Evolutionary conservation across 305 asterid genomes (phyloP).

Genomic region (Stenogyne calaminthoides): DNA sequence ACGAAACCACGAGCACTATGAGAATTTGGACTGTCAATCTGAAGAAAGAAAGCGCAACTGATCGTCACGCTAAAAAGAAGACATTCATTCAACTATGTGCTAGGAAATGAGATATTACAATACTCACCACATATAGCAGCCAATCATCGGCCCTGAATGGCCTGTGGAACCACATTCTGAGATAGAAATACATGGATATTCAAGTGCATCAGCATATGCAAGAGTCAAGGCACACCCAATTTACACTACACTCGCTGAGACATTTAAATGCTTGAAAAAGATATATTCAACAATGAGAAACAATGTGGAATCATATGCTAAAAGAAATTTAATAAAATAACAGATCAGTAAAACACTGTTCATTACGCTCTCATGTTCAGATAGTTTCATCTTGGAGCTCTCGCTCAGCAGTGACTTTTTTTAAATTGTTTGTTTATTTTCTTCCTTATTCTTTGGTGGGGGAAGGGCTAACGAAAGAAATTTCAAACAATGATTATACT

Average conservation of each 20-base stretch:
- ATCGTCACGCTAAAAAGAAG: background rate
- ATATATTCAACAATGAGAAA: background rate
- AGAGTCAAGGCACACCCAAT: conserved; percentile 10
- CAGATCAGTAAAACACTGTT: background rate
- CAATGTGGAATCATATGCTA: background rate
- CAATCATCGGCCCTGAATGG: conserved; percentile 93
- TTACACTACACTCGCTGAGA: background rate
- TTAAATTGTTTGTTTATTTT: background rate
- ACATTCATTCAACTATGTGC: conserved; percentile 11
- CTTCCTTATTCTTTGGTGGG: background rate
- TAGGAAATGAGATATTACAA: conserved; percentile 1
- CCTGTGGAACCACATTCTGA: conserved; percentile 98
- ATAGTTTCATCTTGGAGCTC: background rate
- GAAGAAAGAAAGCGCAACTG: conserved; percentile 7
- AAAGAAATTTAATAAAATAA: background rate
- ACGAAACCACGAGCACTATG: conserved; percentile 84
- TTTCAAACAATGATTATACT: background rate
- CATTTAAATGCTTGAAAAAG: background rate
- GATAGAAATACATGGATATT: conserved; percentile 27
- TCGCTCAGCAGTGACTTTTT: background rate
- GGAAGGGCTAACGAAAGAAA: background rate
- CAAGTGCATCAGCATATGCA: background rate
- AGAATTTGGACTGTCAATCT: conserved; percentile 87
- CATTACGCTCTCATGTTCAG: background rate
- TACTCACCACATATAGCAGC: conserved; percentile 89